Percentiles rank a stretch among this genome's conserved stretches.
phyloP scores from a whole-genome alignment of 208 protist species.

The Angomonas ambiguus region DNA sequence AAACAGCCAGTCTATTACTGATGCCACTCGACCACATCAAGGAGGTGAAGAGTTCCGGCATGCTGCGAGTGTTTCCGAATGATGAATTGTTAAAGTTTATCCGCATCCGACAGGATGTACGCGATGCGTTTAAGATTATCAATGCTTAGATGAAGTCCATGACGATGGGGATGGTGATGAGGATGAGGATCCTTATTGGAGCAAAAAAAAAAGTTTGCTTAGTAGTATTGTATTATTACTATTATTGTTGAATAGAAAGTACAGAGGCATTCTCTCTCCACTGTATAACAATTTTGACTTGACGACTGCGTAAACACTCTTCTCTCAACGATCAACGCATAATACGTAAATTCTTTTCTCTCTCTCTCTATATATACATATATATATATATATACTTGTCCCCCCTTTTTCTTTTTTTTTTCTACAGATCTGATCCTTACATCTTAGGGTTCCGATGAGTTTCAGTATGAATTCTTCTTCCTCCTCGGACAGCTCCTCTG shows the following conservation, averaged over 20 bases:
- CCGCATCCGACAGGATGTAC: slow-evolving; percentile 73
- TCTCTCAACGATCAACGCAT: not conserved
- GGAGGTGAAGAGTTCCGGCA: slow-evolving; percentile 71
- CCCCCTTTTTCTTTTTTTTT: slow-evolving; percentile 14
- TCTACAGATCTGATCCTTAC: not conserved
- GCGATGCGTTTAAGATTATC: slow-evolving; percentile 53
- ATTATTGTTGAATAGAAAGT: not conserved
- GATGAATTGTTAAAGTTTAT: slow-evolving; percentile 80
- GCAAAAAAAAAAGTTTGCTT: slow-evolving; percentile 1
- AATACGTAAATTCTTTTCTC: slow-evolving; percentile 12
- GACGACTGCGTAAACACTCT: not conserved
- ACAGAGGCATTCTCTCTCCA: not conserved
- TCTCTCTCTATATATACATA: not conserved
- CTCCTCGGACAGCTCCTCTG: not conserved
- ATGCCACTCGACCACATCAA: slow-evolving; percentile 84
- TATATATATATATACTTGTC: not conserved
- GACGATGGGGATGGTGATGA: no score
- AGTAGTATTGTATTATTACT: no score
- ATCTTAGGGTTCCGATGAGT: not conserved
- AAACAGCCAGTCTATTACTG: slow-evolving; percentile 76
- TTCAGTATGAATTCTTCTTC: slow-evolving; percentile 1
- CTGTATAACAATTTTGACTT: not conserved
- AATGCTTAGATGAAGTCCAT: slow-evolving; percentile 27
- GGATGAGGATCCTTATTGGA: no score
- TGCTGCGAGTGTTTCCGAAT: slow-evolving; percentile 61